Evolutionary conservation across 352 stramenopile genomes (phyloP).

Genomic region (Phytopythium helicoides): DNA sequence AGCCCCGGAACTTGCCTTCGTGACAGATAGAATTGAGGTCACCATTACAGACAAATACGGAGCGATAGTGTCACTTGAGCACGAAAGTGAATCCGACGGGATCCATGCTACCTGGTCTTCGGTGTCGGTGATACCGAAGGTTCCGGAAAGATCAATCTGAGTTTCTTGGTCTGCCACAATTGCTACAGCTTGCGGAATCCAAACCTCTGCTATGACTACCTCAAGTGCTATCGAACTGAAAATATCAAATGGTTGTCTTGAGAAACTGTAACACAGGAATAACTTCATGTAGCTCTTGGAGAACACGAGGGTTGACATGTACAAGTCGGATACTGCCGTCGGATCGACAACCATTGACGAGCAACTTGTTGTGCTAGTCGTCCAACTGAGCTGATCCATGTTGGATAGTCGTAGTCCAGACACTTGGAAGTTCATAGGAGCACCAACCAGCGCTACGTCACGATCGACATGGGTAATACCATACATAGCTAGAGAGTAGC

Average conservation of each 20-base stretch:
- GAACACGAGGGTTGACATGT: slow-evolving; percentile 29
- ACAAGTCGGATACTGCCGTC: slow-evolving; percentile 23
- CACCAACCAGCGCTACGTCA: slow-evolving; percentile 35
- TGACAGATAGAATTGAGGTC: slow-evolving; percentile 25
- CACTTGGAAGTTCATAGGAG: slow-evolving; percentile 42
- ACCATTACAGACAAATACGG: slow-evolving; percentile 40
- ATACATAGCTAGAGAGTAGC: slow-evolving; percentile 41
- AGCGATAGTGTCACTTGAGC: slow-evolving; percentile 23
- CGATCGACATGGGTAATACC: slow-evolving; percentile 43
- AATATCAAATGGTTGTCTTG: slow-evolving; percentile 49
- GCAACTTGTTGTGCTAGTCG: slow-evolving; percentile 34
- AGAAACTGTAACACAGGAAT: slow-evolving; percentile 66
- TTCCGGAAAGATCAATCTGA: slow-evolving; percentile 37
- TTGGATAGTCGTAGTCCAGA: slow-evolving; percentile 46
- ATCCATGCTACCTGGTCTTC: slow-evolving; percentile 61
- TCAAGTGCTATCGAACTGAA: slow-evolving; percentile 32
- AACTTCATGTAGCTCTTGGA: slow-evolving; percentile 29
- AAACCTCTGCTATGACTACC: slow-evolving; percentile 49
- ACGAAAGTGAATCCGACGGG: slow-evolving; percentile 37
- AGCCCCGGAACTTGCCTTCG: slow-evolving; percentile 20
- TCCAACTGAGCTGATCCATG: slow-evolving; percentile 55
- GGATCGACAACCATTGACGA: slow-evolving; percentile 21
- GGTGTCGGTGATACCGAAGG: slow-evolving; percentile 61
- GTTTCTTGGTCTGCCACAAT: slow-evolving; percentile 51
- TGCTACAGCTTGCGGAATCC: slow-evolving; percentile 36